Base-by-base conservation (phyloP, 2,329 filamentous ascomycete species). In the Botrytis squamosa region DNA sequence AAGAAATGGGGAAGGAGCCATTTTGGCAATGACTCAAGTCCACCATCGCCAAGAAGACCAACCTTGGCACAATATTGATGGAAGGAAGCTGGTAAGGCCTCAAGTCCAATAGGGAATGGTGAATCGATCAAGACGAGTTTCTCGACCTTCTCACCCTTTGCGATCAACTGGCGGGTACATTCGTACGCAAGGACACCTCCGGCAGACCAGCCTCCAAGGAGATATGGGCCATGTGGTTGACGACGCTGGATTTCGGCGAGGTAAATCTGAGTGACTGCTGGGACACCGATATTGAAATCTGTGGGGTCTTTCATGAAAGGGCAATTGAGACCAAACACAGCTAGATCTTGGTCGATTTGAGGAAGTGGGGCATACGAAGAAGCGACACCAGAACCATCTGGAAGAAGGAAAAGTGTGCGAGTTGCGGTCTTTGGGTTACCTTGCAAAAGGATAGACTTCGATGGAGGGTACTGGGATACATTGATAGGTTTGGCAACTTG, bases 1-100 rank as follows among this genome's bases (percentile, higher is more conserved):
- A 88, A 86, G 81, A 94, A 94, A 83, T 94, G 92, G 71, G 90
- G 90, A 3, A 92, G 86, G 36, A 94, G 86, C 91, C 92, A 94
- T n/a, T 86, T 84, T 0, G 92, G 92, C 29, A 75, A 67, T 46
- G 72, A 73, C 36, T 85, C 55, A 83, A 70, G 73, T 4, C 68
- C 67, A 36, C 60, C 85, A 38, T 85, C 89, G 36, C 91, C 91
- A 40, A 93, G 88, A 3, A 94, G 87, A 71, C 92, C 92, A 71
- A 93, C 90, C 71, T 86, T 85, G 73, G 91, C 90, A 78, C 93
- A 92, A 86, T 91, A 93, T 76, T 87, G 83, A 86, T 71, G 76
- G 52, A 79, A 73, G 7, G 73, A 75, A 16, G 82, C 79, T 4
- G 92, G 92, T 1, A 92, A 86, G 22, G 89, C 88, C 81, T 93